A percentile compares a stretch with the other conserved stretches of the same genome.
Conservation (phyloP, 148 eudicot species). For the Cornus suecica region DNA sequence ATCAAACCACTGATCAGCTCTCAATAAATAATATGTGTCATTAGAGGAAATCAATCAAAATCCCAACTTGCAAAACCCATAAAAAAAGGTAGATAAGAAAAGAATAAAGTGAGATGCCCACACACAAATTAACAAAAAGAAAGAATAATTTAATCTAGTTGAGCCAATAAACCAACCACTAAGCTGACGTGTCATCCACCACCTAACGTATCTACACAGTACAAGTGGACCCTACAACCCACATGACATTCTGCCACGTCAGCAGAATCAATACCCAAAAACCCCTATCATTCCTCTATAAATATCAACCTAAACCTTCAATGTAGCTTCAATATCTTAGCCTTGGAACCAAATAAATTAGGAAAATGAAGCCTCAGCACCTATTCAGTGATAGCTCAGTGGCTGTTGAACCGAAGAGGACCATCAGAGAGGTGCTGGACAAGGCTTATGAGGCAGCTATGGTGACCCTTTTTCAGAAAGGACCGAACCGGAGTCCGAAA, state of each 20-base stretch:
- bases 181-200: conserved; percentile 18
- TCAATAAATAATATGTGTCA: neutral
- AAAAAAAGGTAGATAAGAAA: no score
- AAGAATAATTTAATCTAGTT: neutral
- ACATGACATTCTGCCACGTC: conserved; percentile 4
- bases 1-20: neutral
- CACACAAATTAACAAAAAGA: neutral
- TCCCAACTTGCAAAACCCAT: neutral
- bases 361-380: conserved; percentile 38
- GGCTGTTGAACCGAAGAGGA: conserved; percentile 48
- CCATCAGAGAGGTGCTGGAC: conserved; percentile 36
- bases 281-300: conserved; percentile 16
- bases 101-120: neutral
- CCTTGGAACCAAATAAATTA: neutral
- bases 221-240: conserved; percentile 4
- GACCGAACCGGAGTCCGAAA: neutral
- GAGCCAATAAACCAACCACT: neutral
- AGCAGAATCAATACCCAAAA: no score
- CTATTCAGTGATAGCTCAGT: conserved; percentile 41
- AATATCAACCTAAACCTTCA: conserved; percentile 3
- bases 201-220: neutral
- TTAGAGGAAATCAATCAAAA: no score
- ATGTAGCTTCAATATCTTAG: conserved; percentile 12
- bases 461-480: conserved; percentile 2
- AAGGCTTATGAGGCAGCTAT: conserved; percentile 22